Evolutionary conservation across 805 yeast genomes (phyloP).

Genomic region (Hanseniaspora clermontiae): DNA sequence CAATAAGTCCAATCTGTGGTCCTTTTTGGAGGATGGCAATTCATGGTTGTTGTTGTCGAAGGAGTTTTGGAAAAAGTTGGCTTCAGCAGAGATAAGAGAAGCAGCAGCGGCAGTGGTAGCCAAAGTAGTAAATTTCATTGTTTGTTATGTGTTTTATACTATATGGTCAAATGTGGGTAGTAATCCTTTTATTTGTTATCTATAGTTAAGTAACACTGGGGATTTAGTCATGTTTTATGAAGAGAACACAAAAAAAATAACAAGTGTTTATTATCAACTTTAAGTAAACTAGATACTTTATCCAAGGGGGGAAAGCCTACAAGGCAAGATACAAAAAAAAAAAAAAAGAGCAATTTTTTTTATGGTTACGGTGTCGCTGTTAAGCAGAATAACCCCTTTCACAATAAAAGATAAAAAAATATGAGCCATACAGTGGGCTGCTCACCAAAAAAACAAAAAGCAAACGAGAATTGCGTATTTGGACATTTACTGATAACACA

Average conservation of each 20-base stretch:
- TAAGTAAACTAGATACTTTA: too few relatives aligned
- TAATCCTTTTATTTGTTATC: not conserved
- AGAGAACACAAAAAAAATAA: not conserved
- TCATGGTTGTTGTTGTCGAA: constrained; percentile 8
- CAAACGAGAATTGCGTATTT: too few relatives aligned
- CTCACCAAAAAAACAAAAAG: too few relatives aligned
- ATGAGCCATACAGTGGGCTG: not conserved
- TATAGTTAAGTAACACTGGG: not conserved
- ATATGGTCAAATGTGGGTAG: not conserved
- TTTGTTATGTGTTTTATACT: not conserved
- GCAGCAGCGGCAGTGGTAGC: constrained; percentile 32
- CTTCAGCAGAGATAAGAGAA: constrained; percentile 16
- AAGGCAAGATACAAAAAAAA: too few relatives aligned
- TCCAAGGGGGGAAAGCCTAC: too few relatives aligned
- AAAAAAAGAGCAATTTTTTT: not conserved
- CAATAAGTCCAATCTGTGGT: constrained; percentile 12
- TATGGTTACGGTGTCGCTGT: not conserved
- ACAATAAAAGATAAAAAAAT: not conserved
- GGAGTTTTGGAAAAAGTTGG: constrained; percentile 6
- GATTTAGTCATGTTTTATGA: too few relatives aligned
- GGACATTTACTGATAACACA: not conserved
- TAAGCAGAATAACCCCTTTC: not conserved
- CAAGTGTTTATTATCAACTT: not conserved
- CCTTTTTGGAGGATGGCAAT: not conserved
- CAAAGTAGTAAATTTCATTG: constrained; percentile 20